phyloP scores from a whole-genome alignment of 345 rosid genomes.

The Pistacia vera region DNA sequence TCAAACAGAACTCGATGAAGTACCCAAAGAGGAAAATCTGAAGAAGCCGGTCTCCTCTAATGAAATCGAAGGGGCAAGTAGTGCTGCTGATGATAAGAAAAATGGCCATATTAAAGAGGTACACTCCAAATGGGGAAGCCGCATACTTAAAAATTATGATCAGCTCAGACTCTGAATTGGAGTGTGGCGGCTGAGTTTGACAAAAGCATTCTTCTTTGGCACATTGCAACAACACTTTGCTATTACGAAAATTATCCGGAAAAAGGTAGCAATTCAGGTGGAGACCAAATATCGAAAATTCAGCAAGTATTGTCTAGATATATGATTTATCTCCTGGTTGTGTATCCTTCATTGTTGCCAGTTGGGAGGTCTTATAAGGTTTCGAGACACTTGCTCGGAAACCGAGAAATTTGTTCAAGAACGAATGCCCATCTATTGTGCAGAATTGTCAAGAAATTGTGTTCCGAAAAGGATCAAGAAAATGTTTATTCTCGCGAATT shows the following conservation, averaged over 20 bases:
- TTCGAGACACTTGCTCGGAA: conserved; percentile 10
- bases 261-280: background rate
- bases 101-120: background rate
- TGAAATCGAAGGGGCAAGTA: background rate
- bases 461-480: too few species aligned
- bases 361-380: conserved; percentile 20
- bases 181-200: background rate
- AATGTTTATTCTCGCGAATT: too few species aligned
- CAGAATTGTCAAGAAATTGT: too few species aligned
- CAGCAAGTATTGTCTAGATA: conserved; percentile 12
- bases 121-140: background rate
- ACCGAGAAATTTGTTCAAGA: background rate
- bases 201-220: conserved; percentile 15
- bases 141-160: background rate
- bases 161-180: background rate
- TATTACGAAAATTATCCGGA: background rate
- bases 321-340: conserved; percentile 7
- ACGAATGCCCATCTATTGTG: too few species aligned
- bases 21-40: background rate
- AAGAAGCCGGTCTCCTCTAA: background rate
- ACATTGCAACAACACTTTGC: conserved; percentile 18
- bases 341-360: conserved; percentile 14
- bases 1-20: background rate
- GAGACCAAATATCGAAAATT: background rate
- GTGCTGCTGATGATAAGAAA: background rate